Evolutionary conservation across 108 stramenopile genomes (phyloP), one percentile per base, ranked within the genome.

Genomic region (Conticribra guillardii): DNA sequence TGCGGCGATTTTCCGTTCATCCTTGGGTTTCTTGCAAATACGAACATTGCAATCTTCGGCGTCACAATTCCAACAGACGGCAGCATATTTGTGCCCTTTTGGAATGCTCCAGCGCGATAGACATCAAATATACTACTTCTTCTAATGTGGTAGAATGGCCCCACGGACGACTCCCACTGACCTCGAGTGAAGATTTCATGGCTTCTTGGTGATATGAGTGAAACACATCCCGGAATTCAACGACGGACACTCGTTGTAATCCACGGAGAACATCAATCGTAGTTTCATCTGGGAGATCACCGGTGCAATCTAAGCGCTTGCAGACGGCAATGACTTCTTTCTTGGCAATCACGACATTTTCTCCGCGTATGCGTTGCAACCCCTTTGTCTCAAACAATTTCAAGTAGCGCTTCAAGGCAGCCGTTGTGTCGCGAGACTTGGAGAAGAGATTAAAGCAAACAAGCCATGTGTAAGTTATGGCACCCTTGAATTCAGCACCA

Each of bases 221-320:
- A 51, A 51, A 51, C 4, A 51, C 4, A 18, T 51, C 50, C 5
- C 50, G 50, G 16, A 51, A 51, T 4, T 21, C 4, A 4, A 14
- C 16, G 18, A 17, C 19, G 4, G 50, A 51, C 16, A 4, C 5
- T 16, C 18, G 5, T 19, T 51, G 9, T 4, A 51, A 21, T 16
- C 17, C 50, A 4, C 16, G 4, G 16, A 51, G 50, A 19, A 51
- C 18, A 18, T 51, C 50, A 4, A 18, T 19, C 16, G 18, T 51
- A 11, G 50, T 21, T 51, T 51, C 50, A 11, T 51, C 50, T 18
- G 50, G 50, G 4, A 51, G 16, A 51, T 51, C 50, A 4, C 50
- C 50, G 4, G 50, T 14, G 16, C 9, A 4, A 21, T 51, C 9
- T 4, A 51, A 16, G 18, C 50, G 16, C 18, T 16, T 11, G 18